Conservation (phyloP, 2,329 filamentous ascomycete genomes). For the Mycocentrospora acerina region DNA sequence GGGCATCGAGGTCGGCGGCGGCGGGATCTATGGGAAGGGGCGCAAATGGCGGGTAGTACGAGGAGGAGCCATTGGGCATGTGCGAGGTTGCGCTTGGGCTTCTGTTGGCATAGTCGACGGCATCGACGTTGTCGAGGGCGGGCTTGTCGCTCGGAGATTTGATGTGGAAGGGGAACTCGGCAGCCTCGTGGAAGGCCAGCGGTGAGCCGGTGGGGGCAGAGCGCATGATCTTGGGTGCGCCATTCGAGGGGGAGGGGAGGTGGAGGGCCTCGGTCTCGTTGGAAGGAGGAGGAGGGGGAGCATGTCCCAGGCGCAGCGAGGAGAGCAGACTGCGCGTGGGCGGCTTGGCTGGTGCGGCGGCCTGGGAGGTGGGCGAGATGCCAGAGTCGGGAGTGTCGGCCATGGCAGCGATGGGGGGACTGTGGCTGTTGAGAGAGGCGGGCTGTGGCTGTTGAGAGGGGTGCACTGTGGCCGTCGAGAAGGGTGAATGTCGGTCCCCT, state of each 20-base stretch:
- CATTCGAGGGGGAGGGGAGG: constrained; percentile 16
- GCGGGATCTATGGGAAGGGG: constrained; percentile 36
- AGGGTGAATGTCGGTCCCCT: constrained; percentile 9
- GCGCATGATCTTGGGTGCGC: constrained; percentile 30
- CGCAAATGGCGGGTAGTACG: constrained; percentile 32
- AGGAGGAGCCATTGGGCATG: constrained; percentile 25
- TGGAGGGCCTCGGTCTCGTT: constrained; percentile 18
- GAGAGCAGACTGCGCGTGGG: constrained; percentile 23
- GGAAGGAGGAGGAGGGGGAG: constrained; percentile 1
- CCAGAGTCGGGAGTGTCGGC: constrained; percentile 29
- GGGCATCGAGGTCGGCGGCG: constrained; percentile 24
- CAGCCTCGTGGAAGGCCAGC: constrained; percentile 26
- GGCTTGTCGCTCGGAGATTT: constrained; percentile 17
- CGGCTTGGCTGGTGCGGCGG: constrained; percentile 21
- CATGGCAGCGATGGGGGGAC: constrained; percentile 18
- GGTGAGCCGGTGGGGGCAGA: constrained; percentile 35
- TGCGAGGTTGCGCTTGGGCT: constrained; percentile 20
- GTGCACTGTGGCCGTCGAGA: constrained; percentile 1
- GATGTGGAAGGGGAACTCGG: constrained; percentile 41
- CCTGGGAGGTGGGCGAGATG: constrained; percentile 26
- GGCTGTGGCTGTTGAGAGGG: constrained; percentile 3
- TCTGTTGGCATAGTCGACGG: constrained; percentile 16
- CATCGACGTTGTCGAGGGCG: constrained; percentile 18
- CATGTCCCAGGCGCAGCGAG: constrained; percentile 26
- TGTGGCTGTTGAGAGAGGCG: constrained; percentile 1